Evolutionary conservation across 148 eudicot genomes (phyloP).

Genomic region (Pouteria glomerata): DNA sequence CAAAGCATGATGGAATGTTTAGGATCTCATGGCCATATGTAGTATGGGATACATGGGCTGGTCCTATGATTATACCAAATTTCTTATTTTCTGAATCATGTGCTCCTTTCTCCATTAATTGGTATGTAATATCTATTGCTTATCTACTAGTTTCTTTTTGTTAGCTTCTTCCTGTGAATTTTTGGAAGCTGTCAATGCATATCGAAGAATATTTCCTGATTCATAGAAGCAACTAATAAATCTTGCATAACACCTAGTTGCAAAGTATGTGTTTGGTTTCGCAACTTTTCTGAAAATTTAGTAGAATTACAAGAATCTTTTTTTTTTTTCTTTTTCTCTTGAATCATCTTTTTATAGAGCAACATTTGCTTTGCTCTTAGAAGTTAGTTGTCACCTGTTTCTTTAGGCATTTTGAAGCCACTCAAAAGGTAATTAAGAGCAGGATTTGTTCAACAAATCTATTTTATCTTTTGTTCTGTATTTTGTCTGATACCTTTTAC

Average conservation of each 20-base stretch:
- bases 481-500: too few species aligned
- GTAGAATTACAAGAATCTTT: too few species aligned
- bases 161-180: constrained; percentile 76
- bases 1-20: too few species aligned
- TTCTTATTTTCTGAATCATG: too few species aligned
- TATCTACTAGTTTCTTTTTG: constrained; percentile 9
- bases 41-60: too few species aligned
- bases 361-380: not conserved
- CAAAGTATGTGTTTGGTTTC: constrained; percentile 40
- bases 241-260: too few species aligned
- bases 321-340: too few species aligned
- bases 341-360: not conserved
- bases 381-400: constrained; percentile 9
- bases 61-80: not conserved
- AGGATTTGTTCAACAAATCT: constrained; percentile 47
- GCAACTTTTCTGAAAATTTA: not conserved
- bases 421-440: constrained; percentile 42
- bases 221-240: constrained; percentile 63
- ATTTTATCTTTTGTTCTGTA: too few species aligned
- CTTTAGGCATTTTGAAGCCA: constrained; percentile 75
- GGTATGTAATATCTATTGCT: not conserved
- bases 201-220: constrained; percentile 61
- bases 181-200: constrained; percentile 93
- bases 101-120: not conserved
- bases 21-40: too few species aligned